These are phyloP conservation scores for Brassica juncea DNA, from an alignment of 345 rosid genomes.

Conservation along the genomic window DNA sequence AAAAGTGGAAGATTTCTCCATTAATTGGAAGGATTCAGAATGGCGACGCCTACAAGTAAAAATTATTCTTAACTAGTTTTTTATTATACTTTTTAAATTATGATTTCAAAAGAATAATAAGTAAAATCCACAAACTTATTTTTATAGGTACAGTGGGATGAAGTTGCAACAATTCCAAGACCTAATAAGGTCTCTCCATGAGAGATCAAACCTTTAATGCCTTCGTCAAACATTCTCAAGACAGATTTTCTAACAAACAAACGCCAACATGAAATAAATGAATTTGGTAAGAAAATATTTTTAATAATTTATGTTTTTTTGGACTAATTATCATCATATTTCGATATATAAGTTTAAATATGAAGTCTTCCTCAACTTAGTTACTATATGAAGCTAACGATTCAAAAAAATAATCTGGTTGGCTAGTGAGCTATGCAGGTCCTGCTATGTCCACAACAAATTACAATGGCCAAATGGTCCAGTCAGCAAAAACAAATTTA, in stretches of 20 bases:
- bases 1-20: not conserved
- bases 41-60: not conserved
- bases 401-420: not conserved
- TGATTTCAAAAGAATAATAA: not conserved
- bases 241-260: not conserved
- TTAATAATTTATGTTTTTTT: not conserved
- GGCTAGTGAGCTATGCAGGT: not conserved
- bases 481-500: slow-evolving; percentile 10
- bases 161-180: not conserved
- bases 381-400: not conserved
- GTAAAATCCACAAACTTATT: not conserved
- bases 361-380: not conserved
- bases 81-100: not conserved
- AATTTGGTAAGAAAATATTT: not conserved
- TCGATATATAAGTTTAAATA: not conserved
- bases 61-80: not conserved
- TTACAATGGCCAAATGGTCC: not conserved
- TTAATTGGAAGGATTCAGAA: not conserved
- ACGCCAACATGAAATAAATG: not conserved
- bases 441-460: not conserved
- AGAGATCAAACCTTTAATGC: not conserved
- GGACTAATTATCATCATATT: not conserved
- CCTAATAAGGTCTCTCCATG: not conserved
- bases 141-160: not conserved
- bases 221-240: too few relatives aligned